A percentile compares a stretch with the other conserved stretches of the same genome.
These are phyloP conservation scores for Russula brevipes DNA, from an alignment of 768 basidiomycete species.

Conservation along the genomic window DNA sequence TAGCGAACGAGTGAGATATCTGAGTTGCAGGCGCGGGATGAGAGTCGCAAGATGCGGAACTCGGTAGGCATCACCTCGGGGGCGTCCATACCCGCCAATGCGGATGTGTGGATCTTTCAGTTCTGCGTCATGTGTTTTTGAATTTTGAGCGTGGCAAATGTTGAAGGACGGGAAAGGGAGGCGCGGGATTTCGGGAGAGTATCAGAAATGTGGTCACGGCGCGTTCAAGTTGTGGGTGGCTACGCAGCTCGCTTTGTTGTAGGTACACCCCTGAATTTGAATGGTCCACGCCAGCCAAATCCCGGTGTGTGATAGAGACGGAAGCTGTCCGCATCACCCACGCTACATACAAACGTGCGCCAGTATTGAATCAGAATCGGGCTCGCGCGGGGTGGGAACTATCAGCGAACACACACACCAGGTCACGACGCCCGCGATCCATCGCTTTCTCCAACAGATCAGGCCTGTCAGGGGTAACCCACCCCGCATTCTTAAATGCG, in stretches of 20 bases:
- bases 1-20: no score
- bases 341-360: conserved; percentile 38
- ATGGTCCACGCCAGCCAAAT: conserved; percentile 66
- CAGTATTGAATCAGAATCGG: no score
- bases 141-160: not conserved
- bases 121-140: conserved; percentile 37
- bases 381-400: no score
- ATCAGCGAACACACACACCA: conserved; percentile 41
- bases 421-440: conserved; percentile 79
- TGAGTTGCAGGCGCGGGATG: no score
- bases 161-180: not conserved
- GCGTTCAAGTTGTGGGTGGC: not conserved
- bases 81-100: conserved; percentile 86
- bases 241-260: conserved; percentile 47
- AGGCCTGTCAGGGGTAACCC: conserved; percentile 49
- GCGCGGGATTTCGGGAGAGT: not conserved
- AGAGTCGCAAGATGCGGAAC: not conserved
- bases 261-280: conserved; percentile 66
- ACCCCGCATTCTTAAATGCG: conserved; percentile 60
- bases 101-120: conserved; percentile 71
- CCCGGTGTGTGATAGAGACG: conserved; percentile 81
- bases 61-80: conserved; percentile 59
- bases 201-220: not conserved
- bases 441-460: conserved; percentile 52
- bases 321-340: conserved; percentile 87